Evolutionary conservation across 805 yeast genomes (phyloP), one percentile per base, ranked within the genome.

Genomic region (Candida sithepensis): DNA sequence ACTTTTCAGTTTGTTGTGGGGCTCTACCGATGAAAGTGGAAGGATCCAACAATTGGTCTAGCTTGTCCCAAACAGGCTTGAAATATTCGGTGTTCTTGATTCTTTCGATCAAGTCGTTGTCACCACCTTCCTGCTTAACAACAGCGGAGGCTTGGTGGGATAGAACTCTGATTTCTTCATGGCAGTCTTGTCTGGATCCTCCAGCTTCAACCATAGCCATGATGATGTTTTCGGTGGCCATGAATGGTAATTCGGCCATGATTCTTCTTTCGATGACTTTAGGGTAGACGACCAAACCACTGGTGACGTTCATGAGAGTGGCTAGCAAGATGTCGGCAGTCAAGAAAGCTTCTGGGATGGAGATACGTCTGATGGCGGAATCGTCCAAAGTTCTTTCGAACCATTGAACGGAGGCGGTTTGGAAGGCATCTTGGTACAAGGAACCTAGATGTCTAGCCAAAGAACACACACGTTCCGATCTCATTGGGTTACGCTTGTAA

Each of bases 141-240:
- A 91, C 97, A 44, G 88, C 91, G 51, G 96, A 91, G 12, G 99
- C 99, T 74, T 94, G 92, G 69, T 94, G 99, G 12, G 97, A 88
- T 51, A 94, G 78, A 26, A 94, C 98, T 72, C 99, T 84, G 72
- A 94, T 91, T 72, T 87, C 86, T 75, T 94, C 99, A 71, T 94
- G 99, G 64, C 96, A 92, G 49, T 92, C 97, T 77, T 94, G 99
- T 79, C 99, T 86, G 28, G 96, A 90, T 28, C 88, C 98, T 60
- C 98, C 98, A 68, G 85, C 85, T 72, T 90, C 96, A 49, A 94
- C 99, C 97, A 94, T 94, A 45, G 99, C 99, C 99, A 94, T 94
- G 69, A 94, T 94, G 69, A 94, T 81, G 73, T 94, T 94, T 74
- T 94, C 99, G 49, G 99, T 94, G 57, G 99, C 99, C 99, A 94